phyloP scores from a whole-genome alignment of 2,329 filamentous ascomycete genomes.

The Microcyclospora tardicrescens region DNA sequence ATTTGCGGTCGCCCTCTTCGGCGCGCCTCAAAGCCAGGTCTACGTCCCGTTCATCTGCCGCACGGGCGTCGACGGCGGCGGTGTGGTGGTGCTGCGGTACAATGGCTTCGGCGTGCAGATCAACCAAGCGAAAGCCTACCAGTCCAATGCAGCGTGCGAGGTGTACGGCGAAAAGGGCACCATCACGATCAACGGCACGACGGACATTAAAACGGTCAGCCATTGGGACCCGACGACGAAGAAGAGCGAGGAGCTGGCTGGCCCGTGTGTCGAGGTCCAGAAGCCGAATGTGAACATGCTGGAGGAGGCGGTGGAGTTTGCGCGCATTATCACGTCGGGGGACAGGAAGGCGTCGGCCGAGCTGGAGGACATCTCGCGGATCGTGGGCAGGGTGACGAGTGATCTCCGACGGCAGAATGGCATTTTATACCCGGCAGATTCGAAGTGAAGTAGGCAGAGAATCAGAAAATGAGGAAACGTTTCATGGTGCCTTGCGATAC shows the following conservation, averaged over 20 bases:
- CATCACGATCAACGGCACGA: slow-evolving; percentile 30
- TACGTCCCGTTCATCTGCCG: slow-evolving; percentile 32
- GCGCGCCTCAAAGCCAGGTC: slow-evolving; percentile 26
- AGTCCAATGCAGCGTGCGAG: slow-evolving; percentile 32
- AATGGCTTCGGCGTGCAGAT: slow-evolving; percentile 31
- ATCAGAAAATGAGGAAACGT: too few species aligned
- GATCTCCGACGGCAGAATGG: slow-evolving; percentile 33
- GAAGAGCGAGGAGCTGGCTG: slow-evolving; percentile 27
- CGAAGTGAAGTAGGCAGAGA: too few species aligned
- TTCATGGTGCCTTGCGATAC: too few species aligned
- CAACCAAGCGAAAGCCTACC: slow-evolving; percentile 33
- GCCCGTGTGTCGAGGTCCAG: slow-evolving; percentile 16
- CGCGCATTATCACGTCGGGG: slow-evolving; percentile 28
- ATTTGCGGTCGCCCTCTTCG: slow-evolving; percentile 36
- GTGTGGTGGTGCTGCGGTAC: slow-evolving; percentile 32
- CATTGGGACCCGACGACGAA: slow-evolving; percentile 33
- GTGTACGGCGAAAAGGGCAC: slow-evolving; percentile 37
- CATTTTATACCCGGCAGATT: slow-evolving; percentile 29
- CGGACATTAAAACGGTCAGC: slow-evolving; percentile 31
- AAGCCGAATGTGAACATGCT: slow-evolving; percentile 33
- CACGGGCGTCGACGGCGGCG: slow-evolving; percentile 36
- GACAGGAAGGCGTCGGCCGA: slow-evolving; percentile 26
- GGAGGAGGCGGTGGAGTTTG: slow-evolving; percentile 36
- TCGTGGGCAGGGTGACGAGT: slow-evolving; percentile 30
- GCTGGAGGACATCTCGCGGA: slow-evolving; percentile 30